Evolutionary conservation across 345 rosid species (phyloP).

Genomic region (Erodium maritimum): DNA sequence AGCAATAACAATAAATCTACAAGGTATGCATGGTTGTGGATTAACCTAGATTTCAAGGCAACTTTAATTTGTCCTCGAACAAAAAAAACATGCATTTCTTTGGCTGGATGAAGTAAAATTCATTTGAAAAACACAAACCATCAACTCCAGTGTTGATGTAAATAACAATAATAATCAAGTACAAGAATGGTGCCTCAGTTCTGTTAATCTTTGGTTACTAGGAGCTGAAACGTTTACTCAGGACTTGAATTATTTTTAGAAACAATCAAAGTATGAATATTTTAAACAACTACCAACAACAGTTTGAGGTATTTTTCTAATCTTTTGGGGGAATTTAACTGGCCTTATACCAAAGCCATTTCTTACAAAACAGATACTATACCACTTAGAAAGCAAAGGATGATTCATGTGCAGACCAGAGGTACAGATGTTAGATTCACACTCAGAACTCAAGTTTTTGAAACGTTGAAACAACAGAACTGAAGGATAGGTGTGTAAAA

Average conservation of each 20-base stretch:
- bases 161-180: neutral
- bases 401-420: neutral
- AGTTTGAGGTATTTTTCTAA: neutral
- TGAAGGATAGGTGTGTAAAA: too few relatives aligned
- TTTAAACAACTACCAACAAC: neutral
- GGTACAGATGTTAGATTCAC: neutral
- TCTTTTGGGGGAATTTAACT: neutral
- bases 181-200: neutral
- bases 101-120: neutral
- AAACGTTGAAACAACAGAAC: too few relatives aligned
- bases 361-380: neutral
- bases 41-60: neutral
- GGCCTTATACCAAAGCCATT: neutral
- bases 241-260: too few relatives aligned
- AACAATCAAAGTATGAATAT: neutral
- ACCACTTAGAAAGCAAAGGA: neutral
- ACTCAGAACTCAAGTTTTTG: too few relatives aligned
- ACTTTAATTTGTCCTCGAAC: too few relatives aligned
- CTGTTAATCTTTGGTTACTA: too few relatives aligned
- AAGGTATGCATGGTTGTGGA: neutral
- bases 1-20: neutral
- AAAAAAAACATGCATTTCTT: neutral
- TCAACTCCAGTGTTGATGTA: neutral
- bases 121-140: neutral
- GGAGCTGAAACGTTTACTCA: neutral